Percentiles rank a stretch among this genome's conserved stretches.
Evolutionary conservation across 352 stramenopile genomes (phyloP).

Genomic region (Globisporangium camurandrum): DNA sequence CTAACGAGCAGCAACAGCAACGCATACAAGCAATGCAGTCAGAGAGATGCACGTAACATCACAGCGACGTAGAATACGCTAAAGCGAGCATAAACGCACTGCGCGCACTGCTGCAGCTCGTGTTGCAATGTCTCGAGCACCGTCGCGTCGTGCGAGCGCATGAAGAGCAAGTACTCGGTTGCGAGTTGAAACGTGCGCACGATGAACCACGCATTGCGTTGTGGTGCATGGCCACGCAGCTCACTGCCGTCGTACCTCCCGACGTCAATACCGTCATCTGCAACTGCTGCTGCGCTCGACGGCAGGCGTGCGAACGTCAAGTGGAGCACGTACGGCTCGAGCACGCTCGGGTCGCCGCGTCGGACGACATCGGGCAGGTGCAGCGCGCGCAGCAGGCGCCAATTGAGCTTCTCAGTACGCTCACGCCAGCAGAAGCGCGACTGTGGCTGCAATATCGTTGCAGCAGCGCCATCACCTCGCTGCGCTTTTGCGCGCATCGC

Average conservation of each 20-base stretch:
- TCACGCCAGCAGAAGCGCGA: slow-evolving; percentile 69
- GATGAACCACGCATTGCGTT: slow-evolving; percentile 60
- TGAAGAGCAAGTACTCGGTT: slow-evolving; percentile 74
- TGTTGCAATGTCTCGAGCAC: slow-evolving; percentile 44
- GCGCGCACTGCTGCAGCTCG: slow-evolving; percentile 33
- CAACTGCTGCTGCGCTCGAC: background rate
- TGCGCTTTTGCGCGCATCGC: background rate
- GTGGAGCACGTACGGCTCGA: slow-evolving; percentile 68
- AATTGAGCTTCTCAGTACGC: slow-evolving; percentile 67
- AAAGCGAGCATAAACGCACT: slow-evolving; percentile 1
- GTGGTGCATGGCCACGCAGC: background rate
- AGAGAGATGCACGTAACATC: too few relatives aligned
- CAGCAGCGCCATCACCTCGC: background rate
- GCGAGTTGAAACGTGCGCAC: slow-evolving; percentile 60
- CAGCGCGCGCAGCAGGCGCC: slow-evolving; percentile 44
- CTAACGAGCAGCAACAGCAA: slow-evolving; percentile 8
- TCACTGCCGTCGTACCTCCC: background rate
- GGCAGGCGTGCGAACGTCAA: slow-evolving; percentile 66
- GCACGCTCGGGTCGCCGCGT: slow-evolving; percentile 38
- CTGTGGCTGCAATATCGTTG: slow-evolving; percentile 1
- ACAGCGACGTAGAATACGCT: background rate
- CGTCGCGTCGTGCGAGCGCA: slow-evolving; percentile 40
- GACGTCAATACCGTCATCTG: background rate
- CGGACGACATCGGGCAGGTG: slow-evolving; percentile 43
- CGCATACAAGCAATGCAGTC: background rate